These are phyloP conservation scores for Athelia sp. DNA, from an alignment of 1,284 basidiomycete genomes.

Conservation along the genomic window DNA sequence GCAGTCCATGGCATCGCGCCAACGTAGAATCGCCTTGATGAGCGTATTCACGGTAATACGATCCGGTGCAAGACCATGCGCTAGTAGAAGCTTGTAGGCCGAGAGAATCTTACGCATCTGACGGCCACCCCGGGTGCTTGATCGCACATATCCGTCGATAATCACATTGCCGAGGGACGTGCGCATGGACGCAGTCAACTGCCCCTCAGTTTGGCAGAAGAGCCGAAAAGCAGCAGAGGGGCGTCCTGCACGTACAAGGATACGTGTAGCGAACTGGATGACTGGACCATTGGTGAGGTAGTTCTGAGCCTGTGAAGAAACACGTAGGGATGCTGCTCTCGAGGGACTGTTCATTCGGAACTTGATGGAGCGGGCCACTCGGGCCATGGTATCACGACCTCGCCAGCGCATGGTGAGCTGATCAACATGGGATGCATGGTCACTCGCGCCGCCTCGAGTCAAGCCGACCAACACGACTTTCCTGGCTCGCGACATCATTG, in stretches of 20 bases:
- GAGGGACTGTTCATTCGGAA: constrained; percentile 14
- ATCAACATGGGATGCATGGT: constrained; percentile 16
- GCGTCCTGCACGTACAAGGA: constrained; percentile 31
- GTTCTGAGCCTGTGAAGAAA: constrained; percentile 12
- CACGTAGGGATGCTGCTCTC: background rate
- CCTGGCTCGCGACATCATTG: constrained; percentile 7
- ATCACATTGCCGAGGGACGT: constrained; percentile 53
- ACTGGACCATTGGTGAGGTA: constrained; percentile 14
- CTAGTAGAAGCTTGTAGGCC: constrained; percentile 33
- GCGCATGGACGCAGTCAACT: constrained; percentile 23
- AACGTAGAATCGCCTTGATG: constrained; percentile 49
- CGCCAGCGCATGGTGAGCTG: constrained; percentile 3
- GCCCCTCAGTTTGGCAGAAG: constrained; percentile 23
- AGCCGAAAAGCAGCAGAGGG: constrained; percentile 37
- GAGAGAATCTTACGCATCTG: constrained; percentile 37
- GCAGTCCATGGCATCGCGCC: constrained; percentile 35
- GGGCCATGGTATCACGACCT: background rate
- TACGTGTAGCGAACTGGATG: constrained; percentile 24
- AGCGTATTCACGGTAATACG: constrained; percentile 62
- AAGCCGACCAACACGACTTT: constrained; percentile 12
- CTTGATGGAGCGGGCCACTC: constrained; percentile 13
- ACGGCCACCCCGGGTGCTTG: constrained; percentile 30
- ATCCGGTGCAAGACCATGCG: constrained; percentile 47
- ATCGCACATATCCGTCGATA: constrained; percentile 37
- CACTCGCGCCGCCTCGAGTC: constrained; percentile 20